Conservation (phyloP, 768 basidiomycete genomes). For the Tricholoma saponaceum region DNA sequence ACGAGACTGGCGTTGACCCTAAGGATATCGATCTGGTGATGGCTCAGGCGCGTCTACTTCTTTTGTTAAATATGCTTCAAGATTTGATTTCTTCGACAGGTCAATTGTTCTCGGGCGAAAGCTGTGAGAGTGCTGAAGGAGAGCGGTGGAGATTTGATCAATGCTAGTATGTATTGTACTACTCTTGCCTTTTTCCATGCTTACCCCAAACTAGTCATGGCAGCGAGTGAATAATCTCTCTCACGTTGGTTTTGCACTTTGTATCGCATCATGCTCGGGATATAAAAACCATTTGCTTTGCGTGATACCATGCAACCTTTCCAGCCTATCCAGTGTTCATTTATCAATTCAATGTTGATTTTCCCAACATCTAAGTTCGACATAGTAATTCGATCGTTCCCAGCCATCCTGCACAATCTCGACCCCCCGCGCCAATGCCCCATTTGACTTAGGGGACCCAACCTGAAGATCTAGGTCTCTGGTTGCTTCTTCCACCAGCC, state of each 20-base stretch:
- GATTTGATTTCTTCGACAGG: slow-evolving; percentile 38
- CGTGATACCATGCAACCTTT: slow-evolving; percentile 2
- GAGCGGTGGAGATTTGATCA: slow-evolving; percentile 91
- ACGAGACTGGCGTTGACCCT: slow-evolving; percentile 86
- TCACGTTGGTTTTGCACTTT: slow-evolving; percentile 27
- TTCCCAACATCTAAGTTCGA: slow-evolving; percentile 69
- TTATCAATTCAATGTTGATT: slow-evolving; percentile 8
- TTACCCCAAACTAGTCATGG: slow-evolving; percentile 63
- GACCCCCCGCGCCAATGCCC: slow-evolving; percentile 40
- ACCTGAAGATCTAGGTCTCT: slow-evolving; percentile 49
- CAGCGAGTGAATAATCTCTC: slow-evolving; percentile 74
- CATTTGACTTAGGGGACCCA: slow-evolving; percentile 25
- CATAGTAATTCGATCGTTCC: slow-evolving; percentile 88
- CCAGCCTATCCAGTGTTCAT: slow-evolving; percentile 8
- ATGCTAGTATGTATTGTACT: slow-evolving; percentile 73
- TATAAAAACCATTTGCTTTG: slow-evolving; percentile 8
- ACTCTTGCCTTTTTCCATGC: neutral
- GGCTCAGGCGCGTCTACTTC: slow-evolving; percentile 36
- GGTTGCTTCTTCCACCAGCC: slow-evolving; percentile 63
- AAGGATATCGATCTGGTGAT: slow-evolving; percentile 97
- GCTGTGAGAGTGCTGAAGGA: slow-evolving; percentile 90
- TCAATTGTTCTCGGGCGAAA: slow-evolving; percentile 87
- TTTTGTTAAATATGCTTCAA: neutral
- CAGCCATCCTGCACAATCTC: slow-evolving; percentile 73
- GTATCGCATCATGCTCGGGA: slow-evolving; percentile 18